Conservation (phyloP, 257 asterid species). For the Anisodus tanguticus region DNA sequence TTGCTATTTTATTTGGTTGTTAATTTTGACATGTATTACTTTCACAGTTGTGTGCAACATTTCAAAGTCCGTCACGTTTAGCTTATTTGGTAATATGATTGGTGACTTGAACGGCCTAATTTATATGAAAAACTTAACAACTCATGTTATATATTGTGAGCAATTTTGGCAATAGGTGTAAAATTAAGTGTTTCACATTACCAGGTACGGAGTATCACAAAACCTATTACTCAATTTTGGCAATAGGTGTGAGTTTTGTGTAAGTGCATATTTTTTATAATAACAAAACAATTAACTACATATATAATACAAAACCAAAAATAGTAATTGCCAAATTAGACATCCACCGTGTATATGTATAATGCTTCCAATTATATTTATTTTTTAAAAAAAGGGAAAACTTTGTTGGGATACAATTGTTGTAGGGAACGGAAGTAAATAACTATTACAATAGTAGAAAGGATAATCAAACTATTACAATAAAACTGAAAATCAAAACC, state of each 20-base stretch:
- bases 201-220: not conserved
- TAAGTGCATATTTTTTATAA: not conserved
- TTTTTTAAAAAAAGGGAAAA: not conserved
- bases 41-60: not conserved
- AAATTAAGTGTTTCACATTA: not conserved
- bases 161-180: not conserved
- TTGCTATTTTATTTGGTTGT: not conserved
- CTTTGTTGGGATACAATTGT: not conserved
- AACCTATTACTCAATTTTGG: not conserved
- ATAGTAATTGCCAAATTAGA: not conserved
- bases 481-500: too few relatives aligned
- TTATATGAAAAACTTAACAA: not conserved
- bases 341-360: not conserved
- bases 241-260: not conserved
- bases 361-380: not conserved
- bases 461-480: too few relatives aligned
- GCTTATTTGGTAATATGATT: not conserved
- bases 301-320: too few relatives aligned
- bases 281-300: too few relatives aligned
- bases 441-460: too few relatives aligned
- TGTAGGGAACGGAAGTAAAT: too few relatives aligned
- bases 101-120: conserved; percentile 10
- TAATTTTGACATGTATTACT: not conserved
- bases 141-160: not conserved
- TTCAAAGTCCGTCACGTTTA: not conserved